Conservation (phyloP, 768 basidiomycete species). For the Gymnopilus junonius region DNA sequence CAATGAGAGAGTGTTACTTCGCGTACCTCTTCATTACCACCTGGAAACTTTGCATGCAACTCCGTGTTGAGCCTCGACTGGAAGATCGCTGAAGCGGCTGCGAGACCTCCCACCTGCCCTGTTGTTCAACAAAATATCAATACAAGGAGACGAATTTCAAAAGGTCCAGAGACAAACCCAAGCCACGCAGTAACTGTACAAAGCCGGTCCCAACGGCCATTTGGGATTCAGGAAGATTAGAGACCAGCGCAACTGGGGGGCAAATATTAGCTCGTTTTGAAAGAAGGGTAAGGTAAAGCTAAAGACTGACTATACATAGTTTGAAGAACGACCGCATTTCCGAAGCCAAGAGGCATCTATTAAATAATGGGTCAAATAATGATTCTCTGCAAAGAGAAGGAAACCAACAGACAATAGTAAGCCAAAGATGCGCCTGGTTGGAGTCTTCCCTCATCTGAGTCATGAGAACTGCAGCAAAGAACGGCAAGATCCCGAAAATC, state of each 20-base stretch:
- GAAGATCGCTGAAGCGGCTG: constrained; percentile 68
- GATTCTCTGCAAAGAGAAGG: not conserved
- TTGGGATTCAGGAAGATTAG: constrained; percentile 60
- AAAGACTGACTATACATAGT: constrained; percentile 64
- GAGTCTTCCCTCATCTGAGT: constrained; percentile 55
- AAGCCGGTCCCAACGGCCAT: constrained; percentile 76
- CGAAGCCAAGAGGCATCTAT: constrained; percentile 74
- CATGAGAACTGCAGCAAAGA: constrained; percentile 55
- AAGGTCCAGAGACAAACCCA: constrained; percentile 47
- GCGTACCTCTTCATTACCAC: constrained; percentile 55
- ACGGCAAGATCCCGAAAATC: constrained; percentile 66
- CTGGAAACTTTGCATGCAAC: constrained; percentile 55
- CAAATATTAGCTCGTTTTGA: constrained; percentile 26
- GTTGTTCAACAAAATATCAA: not conserved
- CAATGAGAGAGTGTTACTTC: not conserved
- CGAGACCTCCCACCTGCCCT: constrained; percentile 79
- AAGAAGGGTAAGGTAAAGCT: not conserved
- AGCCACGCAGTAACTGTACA: constrained; percentile 65
- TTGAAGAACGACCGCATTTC: constrained; percentile 73
- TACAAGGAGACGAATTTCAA: not conserved
- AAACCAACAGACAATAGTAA: constrained; percentile 56
- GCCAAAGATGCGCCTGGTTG: constrained; percentile 53
- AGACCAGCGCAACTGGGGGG: constrained; percentile 72
- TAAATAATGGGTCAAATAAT: not conserved
- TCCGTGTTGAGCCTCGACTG: constrained; percentile 60